These are phyloP conservation scores for Sporothrix phasma DNA, from an alignment of 2,329 filamentous ascomycete genomes.

Conservation along the genomic window DNA sequence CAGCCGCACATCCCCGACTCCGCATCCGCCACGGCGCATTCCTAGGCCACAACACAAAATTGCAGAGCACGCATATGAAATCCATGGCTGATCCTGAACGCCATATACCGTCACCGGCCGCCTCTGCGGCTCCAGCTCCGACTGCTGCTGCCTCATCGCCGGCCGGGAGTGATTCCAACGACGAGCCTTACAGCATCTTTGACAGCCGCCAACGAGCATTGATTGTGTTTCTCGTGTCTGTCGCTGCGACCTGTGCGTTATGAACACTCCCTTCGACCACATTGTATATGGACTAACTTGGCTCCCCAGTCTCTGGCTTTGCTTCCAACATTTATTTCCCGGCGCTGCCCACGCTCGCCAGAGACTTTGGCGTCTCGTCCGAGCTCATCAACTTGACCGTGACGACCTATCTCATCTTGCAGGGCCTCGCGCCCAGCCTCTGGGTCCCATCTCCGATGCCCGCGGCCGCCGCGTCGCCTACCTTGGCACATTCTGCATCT, in stretches of 20 bases:
- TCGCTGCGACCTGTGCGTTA: conserved; percentile 39
- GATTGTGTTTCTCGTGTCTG: conserved; percentile 37
- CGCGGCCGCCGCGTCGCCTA: conserved; percentile 52
- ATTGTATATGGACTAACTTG: not conserved
- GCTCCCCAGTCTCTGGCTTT: conserved; percentile 38
- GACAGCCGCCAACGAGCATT: conserved; percentile 38
- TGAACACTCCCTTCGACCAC: not conserved
- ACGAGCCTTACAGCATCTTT: conserved; percentile 39
- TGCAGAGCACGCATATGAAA: not conserved
- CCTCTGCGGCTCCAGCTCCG: not conserved
- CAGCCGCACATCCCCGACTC: not conserved
- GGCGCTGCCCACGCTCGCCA: conserved; percentile 31
- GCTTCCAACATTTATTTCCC: conserved; percentile 50
- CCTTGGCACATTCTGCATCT: conserved; percentile 48
- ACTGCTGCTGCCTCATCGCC: not conserved
- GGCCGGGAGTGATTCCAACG: not conserved
- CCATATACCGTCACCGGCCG: not conserved
- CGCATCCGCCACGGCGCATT: not conserved
- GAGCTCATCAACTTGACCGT: conserved; percentile 39
- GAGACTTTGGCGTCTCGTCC: conserved; percentile 29
- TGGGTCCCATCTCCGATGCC: conserved; percentile 53
- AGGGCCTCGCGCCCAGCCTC: conserved; percentile 50
- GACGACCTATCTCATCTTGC: conserved; percentile 54
- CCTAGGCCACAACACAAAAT: not conserved
- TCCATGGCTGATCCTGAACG: not conserved